phyloP scores from a whole-genome alignment of 1,284 basidiomycete species.

The Hortiboletus rubellus region DNA sequence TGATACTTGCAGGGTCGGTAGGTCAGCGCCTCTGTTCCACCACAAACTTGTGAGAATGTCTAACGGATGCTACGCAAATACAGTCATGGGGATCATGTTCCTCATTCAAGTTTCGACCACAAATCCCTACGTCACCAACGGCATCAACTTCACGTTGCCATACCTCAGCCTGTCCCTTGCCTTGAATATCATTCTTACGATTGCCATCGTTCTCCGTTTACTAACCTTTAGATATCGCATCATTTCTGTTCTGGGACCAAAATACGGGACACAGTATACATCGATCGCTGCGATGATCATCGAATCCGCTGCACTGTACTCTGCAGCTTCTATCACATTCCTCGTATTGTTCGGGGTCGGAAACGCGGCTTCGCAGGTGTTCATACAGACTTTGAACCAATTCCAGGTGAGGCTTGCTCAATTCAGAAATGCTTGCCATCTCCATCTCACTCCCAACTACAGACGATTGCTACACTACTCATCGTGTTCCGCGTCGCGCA shows the following conservation, averaged over 20 bases:
- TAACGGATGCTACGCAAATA: neutral
- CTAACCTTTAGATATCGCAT: slow-evolving; percentile 9
- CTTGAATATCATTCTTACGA: slow-evolving; percentile 26
- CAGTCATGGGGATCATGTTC: slow-evolving; percentile 13
- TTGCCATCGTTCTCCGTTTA: slow-evolving; percentile 26
- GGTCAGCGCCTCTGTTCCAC: slow-evolving; percentile 9
- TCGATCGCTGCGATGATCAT: slow-evolving; percentile 24
- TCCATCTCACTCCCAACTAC: neutral
- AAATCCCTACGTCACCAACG: slow-evolving; percentile 14
- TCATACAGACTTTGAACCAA: slow-evolving; percentile 18
- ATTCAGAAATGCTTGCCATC: neutral
- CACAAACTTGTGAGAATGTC: too few species aligned
- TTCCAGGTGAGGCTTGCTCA: slow-evolving; percentile 17
- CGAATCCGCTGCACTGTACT: slow-evolving; percentile 28
- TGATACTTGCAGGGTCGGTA: slow-evolving; percentile 12
- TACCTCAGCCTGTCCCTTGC: slow-evolving; percentile 23
- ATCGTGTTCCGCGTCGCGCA: slow-evolving; percentile 30
- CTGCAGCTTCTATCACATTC: slow-evolving; percentile 17
- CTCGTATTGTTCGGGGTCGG: slow-evolving; percentile 17
- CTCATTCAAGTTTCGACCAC: slow-evolving; percentile 19
- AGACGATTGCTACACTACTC: slow-evolving; percentile 23
- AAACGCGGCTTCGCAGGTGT: slow-evolving; percentile 16
- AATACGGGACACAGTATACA: slow-evolving; percentile 19
- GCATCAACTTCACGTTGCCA: slow-evolving; percentile 22
- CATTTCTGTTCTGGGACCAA: slow-evolving; percentile 10